Percentiles rank a stretch among this genome's conserved stretches.
These are phyloP conservation scores for Coniferiporia weirii DNA, from an alignment of 1,284 basidiomycete genomes.

Conservation along the genomic window DNA sequence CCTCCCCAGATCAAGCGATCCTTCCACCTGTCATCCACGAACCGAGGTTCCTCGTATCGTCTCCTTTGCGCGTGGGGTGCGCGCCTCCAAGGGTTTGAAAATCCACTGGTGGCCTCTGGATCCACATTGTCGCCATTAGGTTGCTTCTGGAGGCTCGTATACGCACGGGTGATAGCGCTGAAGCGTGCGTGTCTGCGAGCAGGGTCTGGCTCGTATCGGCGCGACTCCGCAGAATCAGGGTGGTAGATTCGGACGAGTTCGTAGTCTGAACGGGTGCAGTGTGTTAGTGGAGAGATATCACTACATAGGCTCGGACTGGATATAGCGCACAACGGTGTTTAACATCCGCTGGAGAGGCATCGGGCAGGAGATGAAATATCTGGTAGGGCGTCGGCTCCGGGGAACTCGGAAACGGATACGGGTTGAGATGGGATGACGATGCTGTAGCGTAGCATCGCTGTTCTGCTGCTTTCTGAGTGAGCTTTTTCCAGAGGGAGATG, in stretches of 20 bases:
- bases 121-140: not conserved
- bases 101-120: slow-evolving; percentile 31
- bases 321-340: slow-evolving; percentile 55
- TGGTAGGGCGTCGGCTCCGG: slow-evolving; percentile 58
- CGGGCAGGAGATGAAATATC: slow-evolving; percentile 58
- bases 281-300: not conserved
- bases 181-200: slow-evolving; percentile 50
- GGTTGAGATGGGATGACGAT: slow-evolving; percentile 26
- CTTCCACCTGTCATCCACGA: slow-evolving; percentile 47
- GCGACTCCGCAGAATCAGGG: slow-evolving; percentile 55
- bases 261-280: slow-evolving; percentile 42
- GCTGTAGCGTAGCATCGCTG: not conserved
- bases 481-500: not conserved
- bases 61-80: slow-evolving; percentile 35
- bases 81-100: slow-evolving; percentile 26
- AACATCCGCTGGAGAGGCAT: slow-evolving; percentile 52
- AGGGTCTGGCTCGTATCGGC: slow-evolving; percentile 36
- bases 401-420: slow-evolving; percentile 51
- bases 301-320: not conserved
- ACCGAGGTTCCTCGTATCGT: slow-evolving; percentile 22
- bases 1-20: slow-evolving; percentile 40
- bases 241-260: slow-evolving; percentile 68
- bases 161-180: slow-evolving; percentile 55
- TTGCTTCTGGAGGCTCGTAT: slow-evolving; percentile 40
- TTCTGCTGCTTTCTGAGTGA: not conserved